Conservation (phyloP, 352 stramenopile genomes). For the Globisporangium abappressorium region DNA sequence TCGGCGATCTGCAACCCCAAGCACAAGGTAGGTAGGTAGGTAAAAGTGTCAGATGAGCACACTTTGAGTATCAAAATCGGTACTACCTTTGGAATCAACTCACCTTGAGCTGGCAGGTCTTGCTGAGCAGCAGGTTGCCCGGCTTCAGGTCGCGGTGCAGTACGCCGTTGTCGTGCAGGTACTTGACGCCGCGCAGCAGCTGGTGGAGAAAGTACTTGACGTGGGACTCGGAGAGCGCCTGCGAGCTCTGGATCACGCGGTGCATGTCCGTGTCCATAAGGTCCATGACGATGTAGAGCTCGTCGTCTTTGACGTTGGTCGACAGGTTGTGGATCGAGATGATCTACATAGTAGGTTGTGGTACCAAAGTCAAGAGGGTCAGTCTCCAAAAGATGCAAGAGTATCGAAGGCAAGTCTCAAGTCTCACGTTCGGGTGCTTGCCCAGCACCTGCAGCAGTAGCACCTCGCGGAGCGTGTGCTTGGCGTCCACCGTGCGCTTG, state of each 20-base stretch:
- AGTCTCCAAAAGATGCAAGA: background rate
- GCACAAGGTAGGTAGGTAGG: background rate
- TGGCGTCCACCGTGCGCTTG: conserved; percentile 74
- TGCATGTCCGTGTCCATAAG: conserved; percentile 94
- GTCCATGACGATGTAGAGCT: conserved; percentile 96
- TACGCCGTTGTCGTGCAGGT: conserved; percentile 73
- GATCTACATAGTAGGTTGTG: conserved; percentile 38
- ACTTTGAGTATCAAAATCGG: background rate
- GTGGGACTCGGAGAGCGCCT: conserved; percentile 66
- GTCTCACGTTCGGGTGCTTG: conserved; percentile 78
- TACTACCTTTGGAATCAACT: background rate
- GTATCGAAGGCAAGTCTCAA: background rate
- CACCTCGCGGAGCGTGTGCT: conserved; percentile 88
- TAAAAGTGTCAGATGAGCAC: background rate
- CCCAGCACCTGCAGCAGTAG: conserved; percentile 83
- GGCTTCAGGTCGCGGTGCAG: conserved; percentile 84
- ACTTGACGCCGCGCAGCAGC: conserved; percentile 82
- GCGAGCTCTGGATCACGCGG: conserved; percentile 81
- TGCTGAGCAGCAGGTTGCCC: conserved; percentile 77
- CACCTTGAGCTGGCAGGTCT: conserved; percentile 71
- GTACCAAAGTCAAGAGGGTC: background rate
- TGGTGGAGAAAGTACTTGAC: conserved; percentile 93
- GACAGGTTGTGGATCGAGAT: conserved; percentile 80
- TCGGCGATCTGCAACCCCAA: conserved; percentile 46
- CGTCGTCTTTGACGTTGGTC: conserved; percentile 87